These are phyloP conservation scores for Colletotrichum gigasporum DNA, from an alignment of 2,329 filamentous ascomycete genomes.

Conservation along the genomic window DNA sequence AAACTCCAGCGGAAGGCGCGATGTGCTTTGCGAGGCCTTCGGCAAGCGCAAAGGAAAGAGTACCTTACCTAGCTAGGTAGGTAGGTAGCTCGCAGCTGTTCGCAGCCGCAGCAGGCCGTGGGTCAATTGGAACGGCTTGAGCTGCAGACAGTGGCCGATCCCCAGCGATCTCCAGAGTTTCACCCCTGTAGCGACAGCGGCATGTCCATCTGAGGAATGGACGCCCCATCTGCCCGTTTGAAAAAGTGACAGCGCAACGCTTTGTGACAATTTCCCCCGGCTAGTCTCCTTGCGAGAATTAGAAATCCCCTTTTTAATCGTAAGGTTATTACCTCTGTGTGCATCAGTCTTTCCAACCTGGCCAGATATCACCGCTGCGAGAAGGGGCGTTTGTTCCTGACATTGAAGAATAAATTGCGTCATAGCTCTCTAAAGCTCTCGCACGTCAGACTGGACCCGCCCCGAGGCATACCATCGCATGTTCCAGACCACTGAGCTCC, in stretches of 20 bases:
- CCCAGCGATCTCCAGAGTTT: slow-evolving; percentile 27
- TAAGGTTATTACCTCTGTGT: background rate
- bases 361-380: background rate
- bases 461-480: slow-evolving; percentile 26
- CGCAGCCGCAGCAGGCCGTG: slow-evolving; percentile 10
- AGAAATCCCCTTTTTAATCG: background rate
- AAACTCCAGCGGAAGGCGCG: background rate
- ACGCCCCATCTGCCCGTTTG: background rate
- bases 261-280: background rate
- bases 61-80: background rate
- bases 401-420: slow-evolving; percentile 24
- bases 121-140: background rate
- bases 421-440: slow-evolving; percentile 25
- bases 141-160: slow-evolving; percentile 22
- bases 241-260: background rate
- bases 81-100: background rate
- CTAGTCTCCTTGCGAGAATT: background rate
- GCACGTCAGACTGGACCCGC: slow-evolving; percentile 30
- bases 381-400: background rate
- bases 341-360: background rate
- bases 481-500: slow-evolving; percentile 3
- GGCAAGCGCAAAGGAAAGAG: background rate
- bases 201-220: slow-evolving; percentile 15
- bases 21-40: background rate
- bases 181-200: slow-evolving; percentile 25